Evolutionary conservation across 306 rosid genomes (phyloP).

Genomic region (Pyrus betulifolia): DNA sequence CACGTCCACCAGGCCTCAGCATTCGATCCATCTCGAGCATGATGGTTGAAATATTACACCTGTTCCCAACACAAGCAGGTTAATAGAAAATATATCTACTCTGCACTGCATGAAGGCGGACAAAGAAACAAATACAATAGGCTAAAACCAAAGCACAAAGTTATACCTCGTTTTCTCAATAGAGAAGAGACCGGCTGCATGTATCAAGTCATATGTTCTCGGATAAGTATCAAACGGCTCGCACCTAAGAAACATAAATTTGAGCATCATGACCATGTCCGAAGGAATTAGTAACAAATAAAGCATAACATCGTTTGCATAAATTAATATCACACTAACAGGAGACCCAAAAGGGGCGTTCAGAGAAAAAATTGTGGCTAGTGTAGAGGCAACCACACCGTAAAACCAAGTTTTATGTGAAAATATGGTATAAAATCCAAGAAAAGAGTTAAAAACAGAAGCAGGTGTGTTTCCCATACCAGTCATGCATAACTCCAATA

Average conservation of each 20-base stretch:
- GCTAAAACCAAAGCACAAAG: not conserved
- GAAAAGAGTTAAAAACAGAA: not conserved
- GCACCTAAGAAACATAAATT: constrained; percentile 45
- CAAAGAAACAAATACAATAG: not conserved
- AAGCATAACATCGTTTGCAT: too few relatives aligned
- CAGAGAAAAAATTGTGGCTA: not conserved
- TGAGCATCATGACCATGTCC: constrained; percentile 12
- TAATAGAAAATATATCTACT: not conserved
- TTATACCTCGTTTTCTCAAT: constrained; percentile 58
- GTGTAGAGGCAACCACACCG: not conserved
- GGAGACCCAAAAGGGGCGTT: too few relatives aligned
- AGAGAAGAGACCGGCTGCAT: constrained; percentile 81
- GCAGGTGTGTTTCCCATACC: constrained; percentile 40
- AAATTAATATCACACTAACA: too few relatives aligned
- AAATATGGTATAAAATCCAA: not conserved
- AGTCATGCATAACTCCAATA: constrained; percentile 81
- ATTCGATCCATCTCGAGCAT: constrained; percentile 91
- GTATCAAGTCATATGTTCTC: constrained; percentile 77
- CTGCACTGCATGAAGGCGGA: not conserved
- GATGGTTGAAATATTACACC: constrained; percentile 70
- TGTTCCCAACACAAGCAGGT: constrained; percentile 23
- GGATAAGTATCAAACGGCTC: constrained; percentile 96
- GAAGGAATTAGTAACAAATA: not conserved
- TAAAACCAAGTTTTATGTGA: not conserved
- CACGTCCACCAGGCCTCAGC: constrained; percentile 78